Evolutionary conservation across 1,284 basidiomycete species (phyloP).

Genomic region (Cryptococcus jaspeensis): DNA sequence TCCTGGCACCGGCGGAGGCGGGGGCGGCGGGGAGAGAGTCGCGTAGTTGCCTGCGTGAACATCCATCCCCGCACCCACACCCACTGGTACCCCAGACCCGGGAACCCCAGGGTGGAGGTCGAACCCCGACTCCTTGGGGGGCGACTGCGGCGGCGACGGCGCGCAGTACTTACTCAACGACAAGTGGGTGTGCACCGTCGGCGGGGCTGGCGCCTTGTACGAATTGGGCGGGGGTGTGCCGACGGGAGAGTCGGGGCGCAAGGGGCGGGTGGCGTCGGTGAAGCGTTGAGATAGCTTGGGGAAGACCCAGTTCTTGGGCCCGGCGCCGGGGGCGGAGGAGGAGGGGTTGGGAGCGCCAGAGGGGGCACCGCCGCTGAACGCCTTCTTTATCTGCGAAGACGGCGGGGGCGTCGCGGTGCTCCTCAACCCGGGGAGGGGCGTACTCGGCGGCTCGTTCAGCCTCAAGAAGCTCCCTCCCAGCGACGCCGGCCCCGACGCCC

Average conservation of each 20-base stretch:
- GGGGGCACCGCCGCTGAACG: conserved; percentile 22
- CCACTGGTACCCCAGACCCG: too few species aligned
- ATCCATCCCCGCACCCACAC: too few species aligned
- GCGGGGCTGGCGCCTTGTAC: conserved; percentile 41
- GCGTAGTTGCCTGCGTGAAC: conserved; percentile 43
- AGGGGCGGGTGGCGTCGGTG: not conserved
- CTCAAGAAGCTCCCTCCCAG: conserved; percentile 18
- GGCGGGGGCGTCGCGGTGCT: conserved; percentile 21
- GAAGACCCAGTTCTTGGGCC: conserved; percentile 38
- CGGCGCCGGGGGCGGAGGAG: conserved; percentile 5
- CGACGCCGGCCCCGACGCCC: conserved; percentile 22
- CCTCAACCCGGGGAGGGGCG: conserved; percentile 25
- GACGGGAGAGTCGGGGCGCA: conserved; percentile 31
- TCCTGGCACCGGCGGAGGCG: not conserved
- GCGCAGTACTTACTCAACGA: conserved; percentile 47
- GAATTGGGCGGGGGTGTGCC: conserved; percentile 31
- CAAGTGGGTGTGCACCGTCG: conserved; percentile 46
- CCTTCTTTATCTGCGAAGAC: conserved; percentile 25
- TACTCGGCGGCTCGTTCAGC: conserved; percentile 5
- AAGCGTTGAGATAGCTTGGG: conserved; percentile 24
- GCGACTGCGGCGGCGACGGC: conserved; percentile 48
- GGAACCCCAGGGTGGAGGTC: too few species aligned
- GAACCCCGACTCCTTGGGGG: conserved; percentile 31
- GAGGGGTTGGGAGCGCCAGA: not conserved
- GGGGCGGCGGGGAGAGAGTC: conserved; percentile 17